Evolutionary conservation across 1,139 yeast genomes (phyloP).

Genomic region (Zygosaccharomyces sapae): DNA sequence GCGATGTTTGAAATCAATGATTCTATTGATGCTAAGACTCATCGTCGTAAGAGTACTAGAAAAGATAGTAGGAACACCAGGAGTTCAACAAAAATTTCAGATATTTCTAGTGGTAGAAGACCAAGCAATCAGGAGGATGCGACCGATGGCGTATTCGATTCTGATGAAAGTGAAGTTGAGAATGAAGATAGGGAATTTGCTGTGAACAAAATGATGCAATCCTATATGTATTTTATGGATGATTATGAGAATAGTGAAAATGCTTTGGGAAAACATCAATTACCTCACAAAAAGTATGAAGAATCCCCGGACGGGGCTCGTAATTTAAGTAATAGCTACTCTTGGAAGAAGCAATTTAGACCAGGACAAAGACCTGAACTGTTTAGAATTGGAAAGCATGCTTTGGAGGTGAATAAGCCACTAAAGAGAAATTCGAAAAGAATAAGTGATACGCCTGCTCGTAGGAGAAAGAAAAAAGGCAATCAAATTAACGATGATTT

Average conservation of each 20-base stretch:
- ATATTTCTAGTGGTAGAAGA: conserved; percentile 1
- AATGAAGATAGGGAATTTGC: conserved; percentile 47
- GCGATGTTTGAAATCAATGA: conserved; percentile 73
- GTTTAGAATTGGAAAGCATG: conserved; percentile 21
- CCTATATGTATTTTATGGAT: conserved; percentile 81
- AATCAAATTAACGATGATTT: conserved; percentile 6
- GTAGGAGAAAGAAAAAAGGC: conserved; percentile 3
- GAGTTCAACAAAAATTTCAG: conserved; percentile 4
- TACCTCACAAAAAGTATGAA: conserved; percentile 21
- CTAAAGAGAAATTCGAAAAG: background rate
- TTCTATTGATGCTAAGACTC: background rate
- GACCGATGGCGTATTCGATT: conserved; percentile 8
- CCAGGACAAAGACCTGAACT: conserved; percentile 33
- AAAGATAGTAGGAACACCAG: conserved; percentile 22
- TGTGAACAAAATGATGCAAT: conserved; percentile 88
- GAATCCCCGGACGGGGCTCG: conserved; percentile 11
- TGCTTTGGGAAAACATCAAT: conserved; percentile 37
- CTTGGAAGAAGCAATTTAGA: conserved; percentile 36
- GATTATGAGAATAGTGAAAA: conserved; percentile 56
- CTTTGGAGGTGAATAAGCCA: conserved; percentile 10
- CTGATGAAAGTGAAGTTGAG: conserved; percentile 16
- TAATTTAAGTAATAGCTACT: conserved; percentile 24
- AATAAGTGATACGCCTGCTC: conserved; percentile 2
- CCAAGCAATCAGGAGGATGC: conserved; percentile 5
- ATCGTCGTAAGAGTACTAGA: conserved; percentile 52